Evolutionary conservation across 1,139 yeast species (phyloP).

Genomic region (Chernovozyma aurita): DNA sequence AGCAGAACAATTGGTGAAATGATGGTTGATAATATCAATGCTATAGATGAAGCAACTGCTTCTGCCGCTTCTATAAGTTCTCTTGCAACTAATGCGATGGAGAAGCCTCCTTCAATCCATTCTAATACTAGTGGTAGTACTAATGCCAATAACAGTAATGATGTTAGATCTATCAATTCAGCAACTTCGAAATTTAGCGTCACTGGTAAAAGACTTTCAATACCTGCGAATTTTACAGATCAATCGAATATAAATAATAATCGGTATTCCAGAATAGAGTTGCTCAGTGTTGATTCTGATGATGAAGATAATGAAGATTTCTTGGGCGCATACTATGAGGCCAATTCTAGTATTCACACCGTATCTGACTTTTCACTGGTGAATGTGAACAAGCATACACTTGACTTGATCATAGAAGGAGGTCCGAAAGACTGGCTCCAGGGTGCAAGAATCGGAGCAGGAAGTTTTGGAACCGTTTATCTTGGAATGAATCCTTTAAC

Average conservation of each 20-base stretch:
- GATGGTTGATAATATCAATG: conserved; percentile 52
- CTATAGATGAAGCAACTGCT: conserved; percentile 50
- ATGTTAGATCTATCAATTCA: conserved; percentile 14
- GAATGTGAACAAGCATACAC: background rate
- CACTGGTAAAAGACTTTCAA: conserved; percentile 25
- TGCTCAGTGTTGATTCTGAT: conserved; percentile 41
- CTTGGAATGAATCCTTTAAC: conserved; percentile 88
- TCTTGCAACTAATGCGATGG: conserved; percentile 10
- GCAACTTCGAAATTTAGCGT: conserved; percentile 8
- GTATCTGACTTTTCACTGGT: background rate
- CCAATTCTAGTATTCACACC: background rate
- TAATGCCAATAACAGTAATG: conserved; percentile 9
- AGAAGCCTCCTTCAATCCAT: conserved; percentile 19
- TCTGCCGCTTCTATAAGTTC: conserved; percentile 5
- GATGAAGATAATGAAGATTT: conserved; percentile 38
- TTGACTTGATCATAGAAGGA: conserved; percentile 20
- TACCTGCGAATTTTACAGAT: conserved; percentile 31
- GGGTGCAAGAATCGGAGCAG: conserved; percentile 92
- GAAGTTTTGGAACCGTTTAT: conserved; percentile 91
- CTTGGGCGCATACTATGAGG: conserved; percentile 15
- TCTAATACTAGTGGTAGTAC: conserved; percentile 14
- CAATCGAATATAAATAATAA: conserved; percentile 20
- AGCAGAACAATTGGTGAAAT: conserved; percentile 64
- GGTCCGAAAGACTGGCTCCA: conserved; percentile 83
- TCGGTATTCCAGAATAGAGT: conserved; percentile 46